phyloP scores from a whole-genome alignment of 2,329 filamentous ascomycete genomes.

The Xylaria arbuscula region DNA sequence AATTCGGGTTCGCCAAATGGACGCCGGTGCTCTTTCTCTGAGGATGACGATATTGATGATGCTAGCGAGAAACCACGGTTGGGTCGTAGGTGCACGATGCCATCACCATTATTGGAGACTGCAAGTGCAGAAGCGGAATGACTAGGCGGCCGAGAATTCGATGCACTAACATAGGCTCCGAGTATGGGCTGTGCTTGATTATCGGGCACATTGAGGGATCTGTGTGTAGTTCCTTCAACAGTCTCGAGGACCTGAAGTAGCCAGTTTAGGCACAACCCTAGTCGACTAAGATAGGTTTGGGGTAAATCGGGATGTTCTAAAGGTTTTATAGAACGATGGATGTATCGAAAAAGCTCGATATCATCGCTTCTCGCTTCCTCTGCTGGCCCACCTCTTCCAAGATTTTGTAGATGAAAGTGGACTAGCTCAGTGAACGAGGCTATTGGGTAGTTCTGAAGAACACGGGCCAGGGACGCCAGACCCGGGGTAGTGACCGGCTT shows the following conservation, averaged over 20 bases:
- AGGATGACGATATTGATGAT: conserved; percentile 21
- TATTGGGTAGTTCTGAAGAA: conserved; percentile 26
- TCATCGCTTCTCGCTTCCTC: conserved; percentile 17
- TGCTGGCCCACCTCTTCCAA: not conserved
- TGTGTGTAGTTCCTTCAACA: not conserved
- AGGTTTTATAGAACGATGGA: conserved; percentile 13
- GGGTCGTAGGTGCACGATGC: not conserved
- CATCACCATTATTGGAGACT: conserved; percentile 1
- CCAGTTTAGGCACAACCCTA: conserved; percentile 20
- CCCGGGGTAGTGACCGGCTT: conserved; percentile 14
- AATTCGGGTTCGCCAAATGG: conserved; percentile 19
- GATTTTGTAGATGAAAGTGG: conserved; percentile 15
- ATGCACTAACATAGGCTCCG: not conserved
- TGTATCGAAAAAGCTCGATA: conserved; percentile 20
- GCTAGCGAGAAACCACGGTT: conserved; percentile 16
- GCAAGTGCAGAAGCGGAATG: not conserved
- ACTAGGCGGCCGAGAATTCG: conserved; percentile 1
- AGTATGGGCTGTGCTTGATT: conserved; percentile 5
- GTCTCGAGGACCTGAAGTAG: conserved; percentile 18
- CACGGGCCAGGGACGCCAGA: conserved; percentile 16
- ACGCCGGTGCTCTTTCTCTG: conserved; percentile 13
- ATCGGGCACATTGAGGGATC: not conserved
- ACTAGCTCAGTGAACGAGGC: conserved; percentile 23
- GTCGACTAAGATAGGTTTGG: conserved; percentile 23
- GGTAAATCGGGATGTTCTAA: conserved; percentile 26